Conservation (phyloP, 1,284 basidiomycete species). For the Xerocomus nothofagi region DNA sequence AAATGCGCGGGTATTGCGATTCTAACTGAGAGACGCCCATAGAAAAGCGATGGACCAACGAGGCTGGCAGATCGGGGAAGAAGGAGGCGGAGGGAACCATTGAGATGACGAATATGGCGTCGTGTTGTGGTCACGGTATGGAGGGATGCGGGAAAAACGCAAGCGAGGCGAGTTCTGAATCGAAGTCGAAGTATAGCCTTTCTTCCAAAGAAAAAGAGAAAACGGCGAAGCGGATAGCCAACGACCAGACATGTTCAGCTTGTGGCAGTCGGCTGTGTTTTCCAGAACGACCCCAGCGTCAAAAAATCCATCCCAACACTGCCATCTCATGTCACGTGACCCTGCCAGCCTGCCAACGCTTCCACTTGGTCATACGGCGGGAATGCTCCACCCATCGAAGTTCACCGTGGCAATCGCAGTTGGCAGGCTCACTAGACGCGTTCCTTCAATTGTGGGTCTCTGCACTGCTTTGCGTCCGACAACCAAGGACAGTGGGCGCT, state of each 20-base stretch:
- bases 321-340: conserved; percentile 14
- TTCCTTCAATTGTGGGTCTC: conserved; percentile 6
- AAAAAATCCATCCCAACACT: neutral
- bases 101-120: conserved; percentile 5
- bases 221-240: neutral
- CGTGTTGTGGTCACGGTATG: neutral
- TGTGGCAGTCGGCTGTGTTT: conserved; percentile 7
- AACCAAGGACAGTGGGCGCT: conserved; percentile 22
- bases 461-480: conserved; percentile 17
- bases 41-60: neutral
- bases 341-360: conserved; percentile 3
- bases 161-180: conserved; percentile 1
- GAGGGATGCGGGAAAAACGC: neutral
- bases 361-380: neutral
- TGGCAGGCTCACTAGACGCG: conserved; percentile 4
- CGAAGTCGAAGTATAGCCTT: conserved; percentile 16
- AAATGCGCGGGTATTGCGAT: neutral
- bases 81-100: neutral
- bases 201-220: neutral
- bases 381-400: neutral
- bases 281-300: conserved; percentile 7
- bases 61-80: conserved; percentile 3
- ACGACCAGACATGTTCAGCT: neutral
- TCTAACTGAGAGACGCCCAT: conserved; percentile 15
- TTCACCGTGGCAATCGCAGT: neutral